phyloP scores from a whole-genome alignment of 2,329 filamentous ascomycete genomes.

The Gyromitra esculenta region DNA sequence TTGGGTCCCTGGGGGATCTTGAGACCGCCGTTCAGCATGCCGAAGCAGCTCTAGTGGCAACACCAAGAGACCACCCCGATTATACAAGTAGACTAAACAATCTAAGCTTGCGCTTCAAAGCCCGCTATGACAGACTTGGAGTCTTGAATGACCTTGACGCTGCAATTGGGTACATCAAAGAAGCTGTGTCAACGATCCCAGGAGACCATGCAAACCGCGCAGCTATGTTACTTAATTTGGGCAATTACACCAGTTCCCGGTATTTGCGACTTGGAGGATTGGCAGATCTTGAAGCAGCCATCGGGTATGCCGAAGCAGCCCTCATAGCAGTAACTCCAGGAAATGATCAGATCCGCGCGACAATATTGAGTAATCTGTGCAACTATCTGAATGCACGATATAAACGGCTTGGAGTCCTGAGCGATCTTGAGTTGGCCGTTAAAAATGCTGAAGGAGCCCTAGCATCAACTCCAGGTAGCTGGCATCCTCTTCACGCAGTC shows the following conservation, averaged over 20 bases:
- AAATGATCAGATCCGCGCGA: constrained; percentile 44
- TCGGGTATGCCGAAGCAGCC: constrained; percentile 6
- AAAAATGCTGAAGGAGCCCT: constrained; percentile 48
- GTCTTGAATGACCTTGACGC: constrained; percentile 36
- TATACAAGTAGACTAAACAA: neutral
- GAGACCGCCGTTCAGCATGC: constrained; percentile 15
- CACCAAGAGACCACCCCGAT: constrained; percentile 15
- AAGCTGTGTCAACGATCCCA: constrained; percentile 1
- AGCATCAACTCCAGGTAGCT: constrained; percentile 47
- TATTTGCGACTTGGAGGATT: constrained; percentile 1
- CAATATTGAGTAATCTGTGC: neutral
- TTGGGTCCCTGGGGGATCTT: constrained; percentile 13
- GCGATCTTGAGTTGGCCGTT: constrained; percentile 1
- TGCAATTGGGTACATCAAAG: constrained; percentile 32
- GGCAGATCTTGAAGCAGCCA: constrained; percentile 13
- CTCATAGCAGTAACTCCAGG: neutral
- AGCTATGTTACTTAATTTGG: neutral
- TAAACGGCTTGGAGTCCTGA: neutral
- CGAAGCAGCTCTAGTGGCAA: constrained; percentile 1
- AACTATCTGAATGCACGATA: neutral
- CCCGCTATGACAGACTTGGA: constrained; percentile 19
- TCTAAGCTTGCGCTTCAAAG: neutral
- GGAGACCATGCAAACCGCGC: neutral
- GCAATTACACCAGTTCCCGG: neutral
- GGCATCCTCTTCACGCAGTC: neutral